phyloP scores from a whole-genome alignment of 352 stramenopile genomes.

The Phytopythium vexans region DNA sequence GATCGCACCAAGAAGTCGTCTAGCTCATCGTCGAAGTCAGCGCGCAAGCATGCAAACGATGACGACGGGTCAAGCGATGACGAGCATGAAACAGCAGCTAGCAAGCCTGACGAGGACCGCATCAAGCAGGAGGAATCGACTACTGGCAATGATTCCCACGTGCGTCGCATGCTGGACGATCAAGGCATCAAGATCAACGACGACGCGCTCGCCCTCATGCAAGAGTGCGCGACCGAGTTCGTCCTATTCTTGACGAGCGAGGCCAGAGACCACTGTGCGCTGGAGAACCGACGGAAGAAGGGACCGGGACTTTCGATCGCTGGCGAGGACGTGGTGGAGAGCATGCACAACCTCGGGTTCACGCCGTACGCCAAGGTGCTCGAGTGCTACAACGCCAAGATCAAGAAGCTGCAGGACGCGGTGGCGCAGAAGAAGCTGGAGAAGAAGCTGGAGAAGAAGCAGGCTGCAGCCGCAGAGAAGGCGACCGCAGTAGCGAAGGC shows the following conservation, averaged over 20 bases:
- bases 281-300: slow-evolving; percentile 65
- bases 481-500: slow-evolving; percentile 12
- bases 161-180: not conserved
- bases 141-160: not conserved
- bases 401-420: slow-evolving; percentile 61
- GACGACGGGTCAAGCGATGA: not conserved
- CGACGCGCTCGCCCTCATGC: slow-evolving; percentile 74
- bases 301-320: slow-evolving; percentile 46
- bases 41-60: not conserved
- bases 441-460: slow-evolving; percentile 45
- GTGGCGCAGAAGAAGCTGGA: slow-evolving; percentile 56
- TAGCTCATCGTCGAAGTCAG: not conserved
- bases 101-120: not conserved
- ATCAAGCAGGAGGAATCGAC: not conserved
- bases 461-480: slow-evolving; percentile 18
- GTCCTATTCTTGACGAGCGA: slow-evolving; percentile 81
- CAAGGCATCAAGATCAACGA: slow-evolving; percentile 66
- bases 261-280: slow-evolving; percentile 53
- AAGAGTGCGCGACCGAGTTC: slow-evolving; percentile 86
- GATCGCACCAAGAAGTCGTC: not conserved
- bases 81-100: not conserved
- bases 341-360: slow-evolving; percentile 71
- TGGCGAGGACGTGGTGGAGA: slow-evolving; percentile 52
- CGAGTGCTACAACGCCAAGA: slow-evolving; percentile 60
- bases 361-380: slow-evolving; percentile 63